Conservation (phyloP, 2,329 filamentous ascomycete species). For the Endothia cerciana region DNA sequence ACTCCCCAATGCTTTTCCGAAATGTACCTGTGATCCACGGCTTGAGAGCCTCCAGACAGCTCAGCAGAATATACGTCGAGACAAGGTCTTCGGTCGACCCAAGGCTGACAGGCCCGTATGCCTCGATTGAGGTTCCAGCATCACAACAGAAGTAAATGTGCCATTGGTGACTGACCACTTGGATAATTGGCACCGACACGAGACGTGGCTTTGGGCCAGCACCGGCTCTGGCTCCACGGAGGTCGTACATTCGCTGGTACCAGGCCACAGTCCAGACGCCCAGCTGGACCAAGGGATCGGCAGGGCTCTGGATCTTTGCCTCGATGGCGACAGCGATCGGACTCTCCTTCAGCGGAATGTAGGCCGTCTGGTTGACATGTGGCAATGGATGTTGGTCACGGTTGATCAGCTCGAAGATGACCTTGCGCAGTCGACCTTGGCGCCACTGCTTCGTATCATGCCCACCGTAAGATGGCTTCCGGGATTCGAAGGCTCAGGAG, state of each 20-base stretch:
- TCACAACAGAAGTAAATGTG: conserved; percentile 2
- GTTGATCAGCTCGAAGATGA: no score
- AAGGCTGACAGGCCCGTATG: not conserved
- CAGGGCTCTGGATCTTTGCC: not conserved
- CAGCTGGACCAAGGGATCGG: not conserved
- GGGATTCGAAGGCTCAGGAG: no score
- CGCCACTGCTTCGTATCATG: no score
- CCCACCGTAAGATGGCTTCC: no score
- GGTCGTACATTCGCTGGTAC: not conserved
- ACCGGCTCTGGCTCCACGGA: not conserved
- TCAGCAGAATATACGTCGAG: not conserved
- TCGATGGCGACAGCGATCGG: not conserved
- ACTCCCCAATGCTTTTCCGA: not conserved
- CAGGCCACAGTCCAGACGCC: conserved; percentile 1
- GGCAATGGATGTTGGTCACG: not conserved
- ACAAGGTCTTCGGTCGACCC: not conserved
- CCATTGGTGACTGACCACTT: not conserved
- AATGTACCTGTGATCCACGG: not conserved
- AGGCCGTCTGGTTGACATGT: conserved; percentile 5
- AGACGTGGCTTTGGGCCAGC: no score
- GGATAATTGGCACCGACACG: not conserved
- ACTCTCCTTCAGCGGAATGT: not conserved
- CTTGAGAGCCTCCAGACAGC: not conserved
- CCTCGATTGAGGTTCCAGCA: not conserved
- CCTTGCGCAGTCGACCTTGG: not conserved